Evolutionary conservation across 768 basidiomycete genomes (phyloP), one percentile per base, ranked within the genome.

Genomic region (Tricholoma terreum): DNA sequence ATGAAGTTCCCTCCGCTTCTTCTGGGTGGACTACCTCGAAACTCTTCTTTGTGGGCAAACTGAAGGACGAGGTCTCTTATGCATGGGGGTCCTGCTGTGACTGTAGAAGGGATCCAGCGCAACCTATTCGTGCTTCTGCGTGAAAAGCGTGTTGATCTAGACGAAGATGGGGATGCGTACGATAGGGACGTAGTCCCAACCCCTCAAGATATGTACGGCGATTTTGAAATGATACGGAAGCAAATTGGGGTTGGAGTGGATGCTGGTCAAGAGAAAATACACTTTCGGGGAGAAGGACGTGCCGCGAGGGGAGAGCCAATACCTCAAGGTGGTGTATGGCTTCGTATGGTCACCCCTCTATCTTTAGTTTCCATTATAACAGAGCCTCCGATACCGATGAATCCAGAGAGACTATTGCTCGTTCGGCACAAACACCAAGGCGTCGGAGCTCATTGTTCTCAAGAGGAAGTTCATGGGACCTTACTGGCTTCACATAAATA

Each of bases 381-480:
- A 94, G 91, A 92, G 64, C 86, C 86, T 6, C 80, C 84, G 57
- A 77, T 99, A 19, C 89, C 92, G 0, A 76, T 77, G 60, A 84
- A 83, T 33, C 82, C 87, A 3, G 83, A 82, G 38, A 93, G 91
- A 95, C 91, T 51, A 95, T 98, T 68, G 80, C 85, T 33, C 84
- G 83, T 90, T 98, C 63, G 97, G 97, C 11, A 90, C 95, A 2
- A 94, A 86, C 62, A 96, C 94, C 5, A 92, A 77, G 52, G 89
- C 96, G 0, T 99, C 98, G 63, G 97, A 98, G 69, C 76, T 93
- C 8, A 82, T 99, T 17, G 95, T 94, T 2, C 64, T 98, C 46
- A 98, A 98, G 72, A 85, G 94, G 31, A 97, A 95, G 74, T 96
- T 98, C 56, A 98, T 98, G 94, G 97, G 97, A 0, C 95, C 97